Base-by-base conservation (phyloP, 768 basidiomycete genomes). In the Leccinum subgranulosum region DNA sequence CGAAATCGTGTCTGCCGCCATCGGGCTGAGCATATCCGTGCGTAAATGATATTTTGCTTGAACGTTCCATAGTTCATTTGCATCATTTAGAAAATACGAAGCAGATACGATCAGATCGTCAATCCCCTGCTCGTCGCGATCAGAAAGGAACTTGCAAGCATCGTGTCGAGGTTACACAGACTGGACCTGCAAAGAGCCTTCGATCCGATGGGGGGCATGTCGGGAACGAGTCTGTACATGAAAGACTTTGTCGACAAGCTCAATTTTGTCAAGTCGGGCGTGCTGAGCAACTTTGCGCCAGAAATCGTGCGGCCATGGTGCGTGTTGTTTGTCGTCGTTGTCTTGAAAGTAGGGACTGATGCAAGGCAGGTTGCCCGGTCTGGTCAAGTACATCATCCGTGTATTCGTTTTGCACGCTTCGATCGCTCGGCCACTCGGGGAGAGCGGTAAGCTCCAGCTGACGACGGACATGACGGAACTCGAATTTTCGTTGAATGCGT, bases 401-500 rank as follows among this genome's bases (percentile, higher is more conserved):
- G 89, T 85, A 3, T 99, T 98, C 72, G 85, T 99, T 10, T 73
- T 98, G 36, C 95, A 99, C 66, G 87, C 90, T n/a, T 96, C 93
- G 25, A 93, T 98, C 56, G 91, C 88, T 9, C 85, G 86, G 64
- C 95, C 95, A 0, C 79, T 98, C 5, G 89, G 94, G 6, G 97
- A 99, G 76, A 82, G 83, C 57, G 94, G 95, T 14, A 98, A 97
- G 70, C 82, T 99, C 25, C 94, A 96, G 74, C 79, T 98, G 61
- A 92, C 94, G 56, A 90, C 86, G 49, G 96, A 99, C 71, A 96
- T 98, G 94, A 90, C 95, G 0, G 91, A 94, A 70, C 80, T 98
- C 59, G 97, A 99, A 75, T 97, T 98, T 70, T 86, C 91, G 0
- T 71, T 99, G 54, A 89, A 86, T 64, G 83, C 90, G 4, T 91